Evolutionary conservation across 2,329 filamentous ascomycete species (phyloP).

Genomic region (Hymenoscyphus linearis): DNA sequence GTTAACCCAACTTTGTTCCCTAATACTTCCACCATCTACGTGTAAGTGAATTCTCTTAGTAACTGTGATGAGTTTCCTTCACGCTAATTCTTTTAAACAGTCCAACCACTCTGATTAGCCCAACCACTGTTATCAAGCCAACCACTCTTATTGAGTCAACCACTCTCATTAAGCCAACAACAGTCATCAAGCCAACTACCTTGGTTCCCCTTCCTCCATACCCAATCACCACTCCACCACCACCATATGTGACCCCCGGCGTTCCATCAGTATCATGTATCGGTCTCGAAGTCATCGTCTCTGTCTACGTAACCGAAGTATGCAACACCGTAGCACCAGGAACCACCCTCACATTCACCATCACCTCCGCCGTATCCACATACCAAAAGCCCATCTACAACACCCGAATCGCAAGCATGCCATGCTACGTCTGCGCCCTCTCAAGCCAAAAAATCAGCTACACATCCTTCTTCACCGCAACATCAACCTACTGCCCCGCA

Average conservation of each 20-base stretch:
- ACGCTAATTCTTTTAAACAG: neutral
- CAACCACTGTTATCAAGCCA: too few relatives aligned
- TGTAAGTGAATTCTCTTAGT: neutral
- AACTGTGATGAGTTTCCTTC: neutral
- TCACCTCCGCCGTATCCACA: constrained; percentile 8
- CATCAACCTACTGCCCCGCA: constrained; percentile 7
- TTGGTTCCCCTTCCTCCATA: neutral
- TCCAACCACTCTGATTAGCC: neutral
- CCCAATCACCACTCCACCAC: constrained; percentile 14
- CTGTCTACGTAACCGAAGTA: constrained; percentile 29
- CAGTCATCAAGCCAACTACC: neutral
- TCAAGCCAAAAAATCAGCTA: constrained; percentile 3
- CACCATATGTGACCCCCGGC: constrained; percentile 17
- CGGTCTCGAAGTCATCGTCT: constrained; percentile 32
- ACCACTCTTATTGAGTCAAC: too few relatives aligned
- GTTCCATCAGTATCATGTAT: constrained; percentile 21
- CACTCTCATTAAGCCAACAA: neutral
- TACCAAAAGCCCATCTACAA: constrained; percentile 13
- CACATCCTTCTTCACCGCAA: constrained; percentile 8
- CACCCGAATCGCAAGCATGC: constrained; percentile 8
- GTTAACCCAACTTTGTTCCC: constrained; percentile 7
- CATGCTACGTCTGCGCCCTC: constrained; percentile 12
- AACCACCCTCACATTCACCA: constrained; percentile 4
- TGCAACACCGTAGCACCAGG: constrained; percentile 19
- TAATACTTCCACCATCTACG: constrained; percentile 9